Evolutionary conservation across 805 yeast genomes (phyloP), one percentile per base, ranked within the genome.

Genomic region (Alloascoidea africana): DNA sequence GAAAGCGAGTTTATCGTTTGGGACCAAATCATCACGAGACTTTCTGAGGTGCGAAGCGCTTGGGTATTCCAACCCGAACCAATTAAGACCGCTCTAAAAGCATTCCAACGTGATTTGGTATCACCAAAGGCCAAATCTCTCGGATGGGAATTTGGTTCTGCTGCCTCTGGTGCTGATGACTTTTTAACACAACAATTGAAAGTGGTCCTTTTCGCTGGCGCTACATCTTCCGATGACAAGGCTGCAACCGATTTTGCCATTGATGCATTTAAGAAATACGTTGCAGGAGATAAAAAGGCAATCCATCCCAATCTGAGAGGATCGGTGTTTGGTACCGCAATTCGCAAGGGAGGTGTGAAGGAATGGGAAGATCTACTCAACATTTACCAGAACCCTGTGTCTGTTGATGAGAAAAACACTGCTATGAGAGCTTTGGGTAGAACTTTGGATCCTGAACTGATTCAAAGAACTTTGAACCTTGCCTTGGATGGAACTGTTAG

Each of bases 131-230:
- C 73, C 38, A 58, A 65, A 36, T 52, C 64, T 37, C 51, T 77
- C 17, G 94, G 93, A 34, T 76, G 81, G 77, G 65, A 63, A 32
- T 76, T 83, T 53, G n/a, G n/a, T n/a, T n/a, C n/a, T n/a, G n/a
- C n/a, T n/a, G n/a, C n/a, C n/a, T 47, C 62, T 14, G 65, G 60
- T 8, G 41, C 57, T 17, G 84, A 73, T 46, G 64, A 76, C 6
- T 76, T 70, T 48, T 68, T 72, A 35, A 67, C 65, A n/a, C 79
- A 77, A 54, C 73, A 76, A 54, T 66, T 84, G 56, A 82, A 80
- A 60, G 63, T 78, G 4, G 57, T 68, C 18, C 63, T 84, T 53
- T 58, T 59, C 39, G 42, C 43, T n/a, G 44, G 50, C 16, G 59
- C 63, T 2, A 56, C 54, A 18, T 38, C 44, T 14, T 49, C 49